Evolutionary conservation across 306 rosid genomes (phyloP).

Genomic region (Quercus alba): DNA sequence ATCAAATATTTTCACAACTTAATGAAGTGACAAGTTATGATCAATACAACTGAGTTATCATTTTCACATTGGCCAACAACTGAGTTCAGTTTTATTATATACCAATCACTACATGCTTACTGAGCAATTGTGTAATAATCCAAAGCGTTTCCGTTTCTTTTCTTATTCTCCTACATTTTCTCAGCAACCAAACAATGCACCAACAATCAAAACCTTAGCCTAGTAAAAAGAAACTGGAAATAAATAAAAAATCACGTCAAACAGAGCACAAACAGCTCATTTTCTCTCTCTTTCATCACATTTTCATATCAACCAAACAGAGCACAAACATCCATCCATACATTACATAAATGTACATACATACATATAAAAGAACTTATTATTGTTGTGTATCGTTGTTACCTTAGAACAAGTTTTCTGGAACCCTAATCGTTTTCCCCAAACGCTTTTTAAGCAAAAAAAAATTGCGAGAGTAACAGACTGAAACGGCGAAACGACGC

Average conservation of each 20-base stretch:
- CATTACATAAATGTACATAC: too few relatives aligned
- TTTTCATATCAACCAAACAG: slow-evolving; percentile 2
- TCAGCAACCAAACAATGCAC: neutral
- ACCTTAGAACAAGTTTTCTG: neutral
- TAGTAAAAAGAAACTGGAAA: neutral
- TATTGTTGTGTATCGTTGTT: neutral
- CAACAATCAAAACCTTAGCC: neutral
- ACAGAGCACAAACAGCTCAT: neutral
- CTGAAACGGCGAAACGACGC: neutral
- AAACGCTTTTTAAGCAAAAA: neutral
- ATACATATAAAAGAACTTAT: neutral
- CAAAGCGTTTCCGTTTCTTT: neutral
- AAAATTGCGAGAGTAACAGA: neutral
- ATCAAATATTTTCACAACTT: too few relatives aligned
- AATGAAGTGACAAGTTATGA: too few relatives aligned
- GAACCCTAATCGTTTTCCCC: neutral
- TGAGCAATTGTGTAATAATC: neutral
- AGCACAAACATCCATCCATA: neutral
- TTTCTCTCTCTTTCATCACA: neutral
- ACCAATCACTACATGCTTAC: too few relatives aligned
- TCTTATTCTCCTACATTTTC: neutral
- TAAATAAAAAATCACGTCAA: neutral
- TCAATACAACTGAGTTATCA: too few relatives aligned
- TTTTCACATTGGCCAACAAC: too few relatives aligned
- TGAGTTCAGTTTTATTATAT: too few relatives aligned